phyloP scores from a whole-genome alignment of 768 basidiomycete species.

The Boletus vinaceobasis region DNA sequence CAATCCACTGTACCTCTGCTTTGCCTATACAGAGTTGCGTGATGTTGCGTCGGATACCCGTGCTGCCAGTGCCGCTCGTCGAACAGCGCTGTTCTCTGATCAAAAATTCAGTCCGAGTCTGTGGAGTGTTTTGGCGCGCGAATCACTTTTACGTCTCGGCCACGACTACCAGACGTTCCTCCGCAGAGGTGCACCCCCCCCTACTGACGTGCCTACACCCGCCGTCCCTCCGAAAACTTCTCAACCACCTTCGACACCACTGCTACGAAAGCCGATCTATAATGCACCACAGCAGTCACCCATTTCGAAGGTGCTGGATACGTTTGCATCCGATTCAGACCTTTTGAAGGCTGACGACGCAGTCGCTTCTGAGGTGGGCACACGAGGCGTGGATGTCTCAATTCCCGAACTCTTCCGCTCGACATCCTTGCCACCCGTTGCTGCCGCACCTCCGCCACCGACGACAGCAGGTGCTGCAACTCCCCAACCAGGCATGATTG shows the following conservation, averaged over 20 bases:
- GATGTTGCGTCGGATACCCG: conserved; percentile 46
- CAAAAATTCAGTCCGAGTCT: conserved; percentile 61
- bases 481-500: not conserved
- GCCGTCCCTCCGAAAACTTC: conserved; percentile 25
- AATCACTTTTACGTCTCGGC: conserved; percentile 59
- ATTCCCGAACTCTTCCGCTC: conserved; percentile 52
- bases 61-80: conserved; percentile 38
- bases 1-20: conserved; percentile 52
- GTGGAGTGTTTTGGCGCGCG: conserved; percentile 60
- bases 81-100: conserved; percentile 62
- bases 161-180: conserved; percentile 66
- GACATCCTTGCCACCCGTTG: conserved; percentile 21
- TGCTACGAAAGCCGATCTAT: conserved; percentile 39
- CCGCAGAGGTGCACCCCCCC: conserved; percentile 46
- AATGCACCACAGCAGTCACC: conserved; percentile 47
- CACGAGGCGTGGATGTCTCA: conserved; percentile 27
- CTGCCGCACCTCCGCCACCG: conserved; percentile 11
- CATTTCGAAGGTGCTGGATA: conserved; percentile 48
- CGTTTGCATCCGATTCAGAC: conserved; percentile 59
- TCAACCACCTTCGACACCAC: conserved; percentile 35
- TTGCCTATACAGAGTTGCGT: conserved; percentile 64
- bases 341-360: conserved; percentile 49
- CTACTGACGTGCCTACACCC: conserved; percentile 18
- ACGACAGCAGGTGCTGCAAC: not conserved
- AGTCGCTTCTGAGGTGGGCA: conserved; percentile 35